Percentiles rank a stretch among this genome's conserved stretches.
These are phyloP conservation scores for Fusarium robinianum DNA, from an alignment of 2,329 filamentous ascomycete species.

Conservation along the genomic window DNA sequence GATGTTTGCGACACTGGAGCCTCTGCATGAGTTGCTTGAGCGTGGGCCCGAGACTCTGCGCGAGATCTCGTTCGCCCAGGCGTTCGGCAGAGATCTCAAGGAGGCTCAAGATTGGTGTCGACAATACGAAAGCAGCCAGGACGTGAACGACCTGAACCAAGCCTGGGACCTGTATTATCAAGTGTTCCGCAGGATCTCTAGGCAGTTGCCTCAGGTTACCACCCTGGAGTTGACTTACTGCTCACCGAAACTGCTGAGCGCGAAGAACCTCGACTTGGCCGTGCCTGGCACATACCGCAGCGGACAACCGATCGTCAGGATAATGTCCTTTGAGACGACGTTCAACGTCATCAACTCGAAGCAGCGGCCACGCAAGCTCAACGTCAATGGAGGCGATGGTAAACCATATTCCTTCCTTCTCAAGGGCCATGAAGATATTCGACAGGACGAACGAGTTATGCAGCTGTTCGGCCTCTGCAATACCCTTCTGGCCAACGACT, in stretches of 20 bases:
- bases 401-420: conserved; percentile 84
- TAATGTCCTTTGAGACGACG: conserved; percentile 86
- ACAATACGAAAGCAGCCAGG: conserved; percentile 84
- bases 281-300: conserved; percentile 95
- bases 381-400: conserved; percentile 86
- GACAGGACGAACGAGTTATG: conserved; percentile 99
- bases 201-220: conserved; percentile 90
- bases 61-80: conserved; percentile 96
- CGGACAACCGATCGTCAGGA: conserved; percentile 75
- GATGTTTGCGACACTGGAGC: conserved; percentile 91
- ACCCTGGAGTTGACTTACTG: conserved; percentile 95
- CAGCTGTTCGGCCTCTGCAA: conserved; percentile 98
- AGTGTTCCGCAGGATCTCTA: conserved; percentile 92
- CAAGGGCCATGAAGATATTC: conserved; percentile 99
- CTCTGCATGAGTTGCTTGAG: conserved; percentile 89
- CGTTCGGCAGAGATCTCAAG: conserved; percentile 91
- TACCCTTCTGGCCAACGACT: conserved; percentile 89
- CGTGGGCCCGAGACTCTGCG: conserved; percentile 89
- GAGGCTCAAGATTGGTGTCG: conserved; percentile 97
- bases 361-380: conserved; percentile 89
- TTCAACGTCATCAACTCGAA: conserved; percentile 95
- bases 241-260: conserved; percentile 87
- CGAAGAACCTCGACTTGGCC: conserved; percentile 84
- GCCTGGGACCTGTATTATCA: conserved; percentile 99
- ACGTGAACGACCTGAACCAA: conserved; percentile 93